Conservation (phyloP, 2,329 filamentous ascomycete species). For the Penicillium sclerotiorum region DNA sequence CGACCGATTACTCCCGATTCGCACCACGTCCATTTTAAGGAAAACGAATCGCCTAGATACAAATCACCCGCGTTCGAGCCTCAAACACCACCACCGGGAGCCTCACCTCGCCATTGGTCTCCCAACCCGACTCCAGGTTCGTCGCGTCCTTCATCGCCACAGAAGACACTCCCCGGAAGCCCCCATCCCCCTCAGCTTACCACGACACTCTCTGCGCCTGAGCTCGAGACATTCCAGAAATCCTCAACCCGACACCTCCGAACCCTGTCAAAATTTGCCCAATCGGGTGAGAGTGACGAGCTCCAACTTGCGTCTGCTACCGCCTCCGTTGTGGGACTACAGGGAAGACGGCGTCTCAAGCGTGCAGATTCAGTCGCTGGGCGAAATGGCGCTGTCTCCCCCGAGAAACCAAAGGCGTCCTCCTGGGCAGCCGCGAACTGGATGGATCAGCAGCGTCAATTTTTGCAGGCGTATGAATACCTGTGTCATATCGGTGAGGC, state of each 20-base stretch:
- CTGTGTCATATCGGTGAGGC: conserved; percentile 98
- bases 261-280: conserved; percentile 79
- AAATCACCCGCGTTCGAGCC: conserved; percentile 21
- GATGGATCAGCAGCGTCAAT: conserved; percentile 99
- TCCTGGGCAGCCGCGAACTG: conserved; percentile 84
- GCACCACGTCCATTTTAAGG: conserved; percentile 30
- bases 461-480: conserved; percentile 95
- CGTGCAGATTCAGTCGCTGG: conserved; percentile 59
- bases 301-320: conserved; percentile 76
- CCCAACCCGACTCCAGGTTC: conserved; percentile 29
- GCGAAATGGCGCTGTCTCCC: conserved; percentile 50
- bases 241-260: conserved; percentile 89
- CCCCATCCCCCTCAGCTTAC: conserved; percentile 36
- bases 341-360: conserved; percentile 81
- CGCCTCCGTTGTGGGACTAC: conserved; percentile 84
- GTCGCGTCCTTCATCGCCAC: conserved; percentile 32
- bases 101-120: conserved; percentile 27
- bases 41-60: conserved; percentile 32
- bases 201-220: conserved; percentile 64
- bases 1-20: conserved; percentile 37
- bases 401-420: conserved; percentile 58
- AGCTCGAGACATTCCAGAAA: conserved; percentile 79
- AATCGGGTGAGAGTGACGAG: conserved; percentile 74
- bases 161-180: conserved; percentile 31
- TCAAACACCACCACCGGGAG: conserved; percentile 25